Percentiles rank a stretch among this genome's conserved stretches.
Evolutionary conservation across 2,329 filamentous ascomycete genomes (phyloP).

Genomic region (Aspergillus pseudonomiae): DNA sequence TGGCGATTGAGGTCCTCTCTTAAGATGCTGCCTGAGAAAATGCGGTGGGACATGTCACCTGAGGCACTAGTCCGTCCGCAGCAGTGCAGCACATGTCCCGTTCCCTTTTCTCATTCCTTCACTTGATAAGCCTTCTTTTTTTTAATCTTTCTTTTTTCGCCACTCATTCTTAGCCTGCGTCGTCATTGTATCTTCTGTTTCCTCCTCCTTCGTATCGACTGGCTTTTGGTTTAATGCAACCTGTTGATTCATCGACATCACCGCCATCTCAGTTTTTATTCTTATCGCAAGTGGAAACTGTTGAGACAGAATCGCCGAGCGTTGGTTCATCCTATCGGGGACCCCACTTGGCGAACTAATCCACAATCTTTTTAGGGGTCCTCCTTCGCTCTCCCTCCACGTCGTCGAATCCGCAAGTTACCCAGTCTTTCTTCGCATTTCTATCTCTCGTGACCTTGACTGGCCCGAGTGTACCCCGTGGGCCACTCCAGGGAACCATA

Average conservation of each 20-base stretch:
- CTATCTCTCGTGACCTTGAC: background rate
- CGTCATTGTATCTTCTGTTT: background rate
- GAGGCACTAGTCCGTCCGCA: constrained; percentile 6
- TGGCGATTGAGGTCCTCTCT: background rate
- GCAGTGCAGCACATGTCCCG: constrained; percentile 3
- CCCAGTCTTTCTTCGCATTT: constrained; percentile 4
- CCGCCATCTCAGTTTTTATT: background rate
- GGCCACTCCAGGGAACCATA: background rate
- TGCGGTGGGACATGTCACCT: constrained; percentile 1
- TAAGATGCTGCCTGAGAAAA: background rate
- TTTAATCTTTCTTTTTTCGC: background rate
- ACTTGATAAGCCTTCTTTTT: background rate
- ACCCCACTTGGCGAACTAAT: constrained; percentile 12
- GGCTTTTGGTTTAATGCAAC: background rate
- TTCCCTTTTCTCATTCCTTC: background rate
- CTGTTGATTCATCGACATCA: background rate
- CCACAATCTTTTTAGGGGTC: constrained; percentile 1
- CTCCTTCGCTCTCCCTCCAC: constrained; percentile 3
- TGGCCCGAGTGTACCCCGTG: constrained; percentile 6
- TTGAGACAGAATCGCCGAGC: constrained; percentile 4
- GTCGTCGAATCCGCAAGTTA: constrained; percentile 6
- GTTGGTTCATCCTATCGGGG: constrained; percentile 7
- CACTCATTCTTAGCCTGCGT: background rate
- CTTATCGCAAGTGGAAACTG: constrained; percentile 3
- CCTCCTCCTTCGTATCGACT: background rate